A percentile compares a stretch with the other conserved stretches of the same genome.
These are phyloP conservation scores for Nigrospora osmanthi DNA, from an alignment of 2,329 filamentous ascomycete genomes.

Conservation along the genomic window DNA sequence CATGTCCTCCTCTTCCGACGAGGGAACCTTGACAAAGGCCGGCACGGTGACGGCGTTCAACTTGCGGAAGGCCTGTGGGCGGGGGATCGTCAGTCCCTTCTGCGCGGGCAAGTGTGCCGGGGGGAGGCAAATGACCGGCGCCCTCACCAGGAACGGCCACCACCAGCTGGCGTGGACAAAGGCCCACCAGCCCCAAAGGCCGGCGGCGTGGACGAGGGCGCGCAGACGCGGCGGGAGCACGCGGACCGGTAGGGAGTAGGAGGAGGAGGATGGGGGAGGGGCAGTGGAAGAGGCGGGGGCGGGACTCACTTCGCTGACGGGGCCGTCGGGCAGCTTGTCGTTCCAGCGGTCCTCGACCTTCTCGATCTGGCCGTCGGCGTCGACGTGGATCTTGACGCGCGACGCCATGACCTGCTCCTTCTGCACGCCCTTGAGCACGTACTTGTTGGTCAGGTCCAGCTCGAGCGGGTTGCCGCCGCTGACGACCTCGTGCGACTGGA, in stretches of 20 bases:
- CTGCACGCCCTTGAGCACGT: constrained; percentile 24
- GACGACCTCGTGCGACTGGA: constrained; percentile 44
- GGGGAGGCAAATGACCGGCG: too few relatives aligned
- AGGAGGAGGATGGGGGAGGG: too few relatives aligned
- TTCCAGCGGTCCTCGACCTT: constrained; percentile 29
- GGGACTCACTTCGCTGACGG: constrained; percentile 23
- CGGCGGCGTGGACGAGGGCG: not conserved
- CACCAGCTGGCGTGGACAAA: constrained; percentile 12
- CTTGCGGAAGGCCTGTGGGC: constrained; percentile 24
- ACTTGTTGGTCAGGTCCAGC: constrained; percentile 34
- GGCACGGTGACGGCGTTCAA: constrained; percentile 26
- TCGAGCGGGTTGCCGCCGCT: constrained; percentile 51
- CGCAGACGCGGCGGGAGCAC: not conserved
- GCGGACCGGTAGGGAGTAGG: too few relatives aligned
- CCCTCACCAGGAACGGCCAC: constrained; percentile 10
- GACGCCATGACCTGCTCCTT: constrained; percentile 23
- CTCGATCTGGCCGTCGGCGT: constrained; percentile 23
- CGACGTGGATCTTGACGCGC: constrained; percentile 21
- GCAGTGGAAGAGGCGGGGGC: not conserved
- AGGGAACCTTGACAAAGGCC: constrained; percentile 23
- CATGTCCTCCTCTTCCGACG: constrained; percentile 24
- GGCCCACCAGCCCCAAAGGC: constrained; percentile 6
- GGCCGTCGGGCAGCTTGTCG: constrained; percentile 24
- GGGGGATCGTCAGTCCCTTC: not conserved
- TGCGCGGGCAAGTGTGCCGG: not conserved